These are phyloP conservation scores for Nitzschia sp. DNA, from an alignment of 108 stramenopile species.

Conservation along the genomic window DNA sequence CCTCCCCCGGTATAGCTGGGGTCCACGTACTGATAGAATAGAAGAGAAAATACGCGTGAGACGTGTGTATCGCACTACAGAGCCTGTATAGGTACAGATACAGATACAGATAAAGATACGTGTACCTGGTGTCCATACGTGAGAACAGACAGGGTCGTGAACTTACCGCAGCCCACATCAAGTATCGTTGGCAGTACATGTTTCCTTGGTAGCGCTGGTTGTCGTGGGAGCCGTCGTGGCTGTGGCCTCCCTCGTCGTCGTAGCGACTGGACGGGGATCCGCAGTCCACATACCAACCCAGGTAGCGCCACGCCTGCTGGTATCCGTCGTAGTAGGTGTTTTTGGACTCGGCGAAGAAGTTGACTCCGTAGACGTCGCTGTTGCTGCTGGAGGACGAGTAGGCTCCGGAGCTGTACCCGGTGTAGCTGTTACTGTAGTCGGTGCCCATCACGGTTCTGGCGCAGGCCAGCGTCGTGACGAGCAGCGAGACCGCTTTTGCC, in stretches of 20 bases:
- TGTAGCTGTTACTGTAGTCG: background rate
- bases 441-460: background rate
- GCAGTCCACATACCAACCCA: constrained; percentile 71
- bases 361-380: constrained; percentile 20
- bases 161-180: constrained; percentile 69
- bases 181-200: constrained; percentile 48
- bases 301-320: constrained; percentile 59
- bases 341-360: constrained; percentile 28
- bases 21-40: constrained; percentile 51
- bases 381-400: constrained; percentile 7
- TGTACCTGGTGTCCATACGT: background rate
- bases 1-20: constrained; percentile 56
- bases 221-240: constrained; percentile 15
- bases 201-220: constrained; percentile 2
- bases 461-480: background rate
- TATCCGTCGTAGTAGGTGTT: constrained; percentile 55
- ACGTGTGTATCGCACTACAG: background rate
- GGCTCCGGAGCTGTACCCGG: background rate
- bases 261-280: constrained; percentile 33
- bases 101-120: too few species aligned
- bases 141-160: background rate
- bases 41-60: background rate
- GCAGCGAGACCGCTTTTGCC: too few species aligned
- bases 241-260: constrained; percentile 14
- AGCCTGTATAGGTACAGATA: background rate